phyloP scores from a whole-genome alignment of 805 yeast genomes.

The Komagataella pseudopastoris region DNA sequence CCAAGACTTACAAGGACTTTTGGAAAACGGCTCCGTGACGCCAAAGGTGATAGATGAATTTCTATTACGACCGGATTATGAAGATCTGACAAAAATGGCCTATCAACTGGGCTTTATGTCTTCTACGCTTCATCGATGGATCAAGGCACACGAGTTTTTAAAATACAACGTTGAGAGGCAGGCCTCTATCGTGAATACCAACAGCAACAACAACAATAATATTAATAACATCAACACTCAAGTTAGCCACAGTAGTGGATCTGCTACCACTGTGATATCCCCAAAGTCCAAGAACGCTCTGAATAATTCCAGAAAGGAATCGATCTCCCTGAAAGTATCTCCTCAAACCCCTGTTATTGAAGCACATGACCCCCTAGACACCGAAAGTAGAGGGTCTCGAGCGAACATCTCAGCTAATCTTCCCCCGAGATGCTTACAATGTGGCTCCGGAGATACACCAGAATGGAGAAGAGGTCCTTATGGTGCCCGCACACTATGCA shows the following conservation, averaged over 20 bases:
- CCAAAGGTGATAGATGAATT: neutral
- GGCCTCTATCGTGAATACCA: neutral
- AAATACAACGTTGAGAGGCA: neutral
- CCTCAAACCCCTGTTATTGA: slow-evolving; percentile 1
- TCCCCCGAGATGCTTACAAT: slow-evolving; percentile 41
- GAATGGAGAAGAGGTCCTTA: slow-evolving; percentile 92
- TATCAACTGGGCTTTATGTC: neutral
- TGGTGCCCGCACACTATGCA: slow-evolving; percentile 73
- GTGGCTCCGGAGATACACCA: slow-evolving; percentile 66
- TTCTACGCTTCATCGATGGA: neutral
- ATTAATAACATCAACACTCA: neutral
- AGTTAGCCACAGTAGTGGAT: neutral
- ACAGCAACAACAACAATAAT: neutral
- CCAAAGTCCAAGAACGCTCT: neutral
- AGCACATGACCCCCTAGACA: slow-evolving; percentile 3
- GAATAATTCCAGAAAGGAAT: neutral
- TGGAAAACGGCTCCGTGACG: neutral
- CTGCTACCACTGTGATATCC: neutral
- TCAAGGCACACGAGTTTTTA: neutral
- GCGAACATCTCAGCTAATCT: slow-evolving; percentile 11
- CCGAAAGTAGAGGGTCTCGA: neutral
- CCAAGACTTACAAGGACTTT: neutral
- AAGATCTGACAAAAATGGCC: neutral
- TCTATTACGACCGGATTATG: neutral
- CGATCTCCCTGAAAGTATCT: neutral